phyloP scores from a whole-genome alignment of 2,329 filamentous ascomycete species.

The Escovopsis sp. region DNA sequence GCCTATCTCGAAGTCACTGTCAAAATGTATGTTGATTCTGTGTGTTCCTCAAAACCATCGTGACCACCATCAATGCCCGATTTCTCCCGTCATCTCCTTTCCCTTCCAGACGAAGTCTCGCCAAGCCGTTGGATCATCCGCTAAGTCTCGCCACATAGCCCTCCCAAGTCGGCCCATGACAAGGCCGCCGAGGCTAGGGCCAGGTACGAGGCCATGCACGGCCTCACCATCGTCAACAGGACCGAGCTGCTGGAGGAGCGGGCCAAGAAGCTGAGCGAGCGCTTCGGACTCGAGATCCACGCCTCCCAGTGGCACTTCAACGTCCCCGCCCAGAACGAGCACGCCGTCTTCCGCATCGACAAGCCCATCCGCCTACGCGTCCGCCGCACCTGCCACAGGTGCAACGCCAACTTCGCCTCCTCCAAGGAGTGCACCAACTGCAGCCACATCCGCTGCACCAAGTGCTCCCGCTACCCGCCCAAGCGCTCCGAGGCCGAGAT shows the following conservation, averaged over 20 bases:
- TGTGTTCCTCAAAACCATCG: too few species aligned
- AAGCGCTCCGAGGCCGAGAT: slow-evolving; percentile 44
- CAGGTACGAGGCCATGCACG: slow-evolving; percentile 16
- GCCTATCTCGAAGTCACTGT: background rate
- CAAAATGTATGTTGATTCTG: slow-evolving; percentile 1
- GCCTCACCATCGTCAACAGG: slow-evolving; percentile 28
- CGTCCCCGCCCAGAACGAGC: slow-evolving; percentile 22
- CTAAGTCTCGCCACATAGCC: background rate
- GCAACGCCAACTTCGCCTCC: slow-evolving; percentile 56
- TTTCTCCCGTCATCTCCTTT: too few species aligned
- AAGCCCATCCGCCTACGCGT: slow-evolving; percentile 67
- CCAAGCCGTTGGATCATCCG: too few species aligned
- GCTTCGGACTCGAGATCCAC: slow-evolving; percentile 40
- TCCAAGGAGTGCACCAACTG: slow-evolving; percentile 63
- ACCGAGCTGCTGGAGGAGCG: slow-evolving; percentile 39
- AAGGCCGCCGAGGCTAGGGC: slow-evolving; percentile 11
- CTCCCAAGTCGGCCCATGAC: background rate
- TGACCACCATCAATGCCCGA: too few species aligned
- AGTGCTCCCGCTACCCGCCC: slow-evolving; percentile 60
- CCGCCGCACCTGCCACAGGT: slow-evolving; percentile 67
- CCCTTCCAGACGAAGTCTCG: too few species aligned
- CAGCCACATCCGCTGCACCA: slow-evolving; percentile 64
- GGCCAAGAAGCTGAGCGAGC: slow-evolving; percentile 37
- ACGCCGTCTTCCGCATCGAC: slow-evolving; percentile 48
- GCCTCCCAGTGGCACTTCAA: slow-evolving; percentile 35